Evolutionary conservation across 805 yeast species (phyloP).

Genomic region (Barnettozyma sucrosica): DNA sequence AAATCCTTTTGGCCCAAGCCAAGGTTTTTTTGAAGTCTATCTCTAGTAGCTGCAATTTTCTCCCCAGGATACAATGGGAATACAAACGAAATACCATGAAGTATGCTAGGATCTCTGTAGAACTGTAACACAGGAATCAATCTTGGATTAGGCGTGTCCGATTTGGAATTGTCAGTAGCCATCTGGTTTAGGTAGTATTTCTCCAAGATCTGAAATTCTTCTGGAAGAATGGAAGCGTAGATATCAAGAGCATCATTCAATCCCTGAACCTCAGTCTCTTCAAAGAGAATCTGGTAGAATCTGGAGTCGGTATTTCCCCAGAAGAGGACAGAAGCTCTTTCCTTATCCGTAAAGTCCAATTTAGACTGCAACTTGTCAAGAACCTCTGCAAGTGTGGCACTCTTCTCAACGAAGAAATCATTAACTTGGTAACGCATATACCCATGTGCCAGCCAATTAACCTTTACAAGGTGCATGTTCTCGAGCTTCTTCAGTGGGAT

Average conservation of each 20-base stretch:
- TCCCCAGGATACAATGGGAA: slow-evolving; percentile 71
- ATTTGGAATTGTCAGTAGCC: slow-evolving; percentile 16
- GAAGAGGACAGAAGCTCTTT: slow-evolving; percentile 41
- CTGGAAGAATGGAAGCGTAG: slow-evolving; percentile 44
- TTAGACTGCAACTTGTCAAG: slow-evolving; percentile 51
- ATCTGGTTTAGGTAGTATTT: slow-evolving; percentile 18
- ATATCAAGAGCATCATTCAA: slow-evolving; percentile 34
- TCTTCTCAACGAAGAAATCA: slow-evolving; percentile 64
- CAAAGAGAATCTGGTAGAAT: slow-evolving; percentile 32
- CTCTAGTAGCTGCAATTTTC: slow-evolving; percentile 51
- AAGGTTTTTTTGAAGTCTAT: slow-evolving; percentile 59
- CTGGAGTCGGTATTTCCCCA: slow-evolving; percentile 45
- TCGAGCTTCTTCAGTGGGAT: slow-evolving; percentile 75
- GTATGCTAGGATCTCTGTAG: slow-evolving; percentile 55
- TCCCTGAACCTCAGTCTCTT: slow-evolving; percentile 33
- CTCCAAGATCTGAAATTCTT: slow-evolving; percentile 28
- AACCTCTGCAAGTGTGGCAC: slow-evolving; percentile 50
- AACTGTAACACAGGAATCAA: slow-evolving; percentile 71
- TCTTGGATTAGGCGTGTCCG: slow-evolving; percentile 27
- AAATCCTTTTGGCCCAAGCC: slow-evolving; percentile 81
- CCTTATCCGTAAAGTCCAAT: slow-evolving; percentile 44
- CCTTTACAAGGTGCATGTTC: slow-evolving; percentile 56
- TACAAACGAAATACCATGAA: slow-evolving; percentile 83
- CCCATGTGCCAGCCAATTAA: slow-evolving; percentile 71
- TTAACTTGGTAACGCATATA: slow-evolving; percentile 61